Percentiles rank a stretch among this genome's conserved stretches.
Evolutionary conservation across 2,329 filamentous ascomycete genomes (phyloP).

Genomic region (Monilinia vaccinii-corymbosi): DNA sequence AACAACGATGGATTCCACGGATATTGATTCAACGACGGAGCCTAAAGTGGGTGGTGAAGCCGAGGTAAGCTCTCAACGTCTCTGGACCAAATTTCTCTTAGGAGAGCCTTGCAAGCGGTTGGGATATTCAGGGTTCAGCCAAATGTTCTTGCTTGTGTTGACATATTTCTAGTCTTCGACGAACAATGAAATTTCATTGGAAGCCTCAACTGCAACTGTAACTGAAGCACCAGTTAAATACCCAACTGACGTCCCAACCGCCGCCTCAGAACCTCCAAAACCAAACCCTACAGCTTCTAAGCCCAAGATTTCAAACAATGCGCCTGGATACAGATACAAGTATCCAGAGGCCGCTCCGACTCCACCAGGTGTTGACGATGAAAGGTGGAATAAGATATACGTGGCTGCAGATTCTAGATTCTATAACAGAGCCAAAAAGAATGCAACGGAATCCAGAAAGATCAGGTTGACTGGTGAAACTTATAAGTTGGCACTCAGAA

Average conservation of each 20-base stretch:
- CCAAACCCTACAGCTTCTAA: neutral
- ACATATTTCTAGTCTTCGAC: neutral
- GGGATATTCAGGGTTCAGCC: neutral
- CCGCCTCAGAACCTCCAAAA: neutral
- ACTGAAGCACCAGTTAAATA: neutral
- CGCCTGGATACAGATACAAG: slow-evolving; percentile 27
- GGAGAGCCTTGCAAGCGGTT: neutral
- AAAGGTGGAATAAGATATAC: slow-evolving; percentile 27
- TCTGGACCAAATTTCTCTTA: neutral
- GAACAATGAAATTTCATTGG: neutral
- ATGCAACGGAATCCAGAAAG: slow-evolving; percentile 21
- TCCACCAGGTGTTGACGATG: slow-evolving; percentile 25
- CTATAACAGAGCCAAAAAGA: slow-evolving; percentile 26
- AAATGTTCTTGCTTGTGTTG: neutral
- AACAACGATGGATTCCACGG: slow-evolving; percentile 6
- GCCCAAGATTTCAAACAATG: slow-evolving; percentile 15
- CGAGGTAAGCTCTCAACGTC: neutral
- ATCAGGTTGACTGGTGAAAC: slow-evolving; percentile 22
- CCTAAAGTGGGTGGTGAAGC: neutral
- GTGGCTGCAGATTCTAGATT: slow-evolving; percentile 28
- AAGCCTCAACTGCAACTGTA: neutral
- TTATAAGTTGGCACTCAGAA: slow-evolving; percentile 19
- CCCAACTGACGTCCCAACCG: neutral
- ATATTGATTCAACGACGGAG: neutral
- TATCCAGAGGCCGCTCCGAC: slow-evolving; percentile 27